Evolutionary conservation across 176 grass and related monocot genomes (phyloP), one percentile per base, ranked within the genome.

Genomic region (Phoenix roebelenii): DNA sequence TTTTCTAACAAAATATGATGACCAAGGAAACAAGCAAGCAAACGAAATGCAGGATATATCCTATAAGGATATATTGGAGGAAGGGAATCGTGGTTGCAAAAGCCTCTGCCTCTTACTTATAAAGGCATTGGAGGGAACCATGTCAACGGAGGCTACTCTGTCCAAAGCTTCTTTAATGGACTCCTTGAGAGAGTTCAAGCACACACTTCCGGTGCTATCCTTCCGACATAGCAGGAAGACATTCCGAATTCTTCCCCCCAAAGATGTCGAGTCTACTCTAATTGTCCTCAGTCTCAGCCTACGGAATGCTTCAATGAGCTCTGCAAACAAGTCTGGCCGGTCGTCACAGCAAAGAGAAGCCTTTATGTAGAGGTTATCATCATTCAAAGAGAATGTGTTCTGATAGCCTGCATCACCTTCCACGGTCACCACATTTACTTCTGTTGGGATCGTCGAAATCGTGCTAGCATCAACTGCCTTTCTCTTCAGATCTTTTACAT

Each of bases 301-400:
- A 2, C 32, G 68, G 63, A 80, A 51, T 17, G 58, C 77, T 15
- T 24, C 29, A 7, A 72, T 64, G 44, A 85, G 30, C 57, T 58
- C 72, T 0, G 72, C 4, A 16, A 76, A 28, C 48, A 85, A 72
- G 18, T 73, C 67, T 16, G 77, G 73, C 3, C 77, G 68, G 68
- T 85, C 77, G 49, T 76, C 77, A 54, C 82, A 85, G 68, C 72
- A 68, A 68, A 85, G 2, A 19, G 62, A 64, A 59, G 72, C 77
- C 24, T 17, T 57, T 22, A 85, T 10, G 63, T 64, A 69, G 20
- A 49, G 1, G 2, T 2, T 3, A 0, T 26, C 67, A 35, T 52
- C 29, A 44, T 44, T 10, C 35, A 44, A 44, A 44, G 35, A 44
- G 1, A 44, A 44, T 44, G 35, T 44, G 35, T 44, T 14, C 35